A percentile compares a stretch with the other conserved stretches of the same genome.
These are phyloP conservation scores for Claviceps sp. DNA, from an alignment of 2,329 filamentous ascomycete genomes.

Conservation along the genomic window DNA sequence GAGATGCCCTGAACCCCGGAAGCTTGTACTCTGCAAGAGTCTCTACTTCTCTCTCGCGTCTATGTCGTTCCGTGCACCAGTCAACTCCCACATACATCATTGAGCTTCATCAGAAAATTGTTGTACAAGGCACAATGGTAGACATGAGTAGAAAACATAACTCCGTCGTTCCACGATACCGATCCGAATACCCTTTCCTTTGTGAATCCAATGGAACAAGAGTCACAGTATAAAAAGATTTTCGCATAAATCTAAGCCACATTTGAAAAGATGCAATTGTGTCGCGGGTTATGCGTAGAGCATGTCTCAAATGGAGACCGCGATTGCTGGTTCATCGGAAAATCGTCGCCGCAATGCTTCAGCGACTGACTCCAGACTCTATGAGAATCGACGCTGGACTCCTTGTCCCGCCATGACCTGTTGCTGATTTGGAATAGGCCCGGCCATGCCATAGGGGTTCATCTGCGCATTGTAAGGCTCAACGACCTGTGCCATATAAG, in stretches of 20 bases:
- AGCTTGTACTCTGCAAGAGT: neutral
- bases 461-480: slow-evolving; percentile 42
- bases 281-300: neutral
- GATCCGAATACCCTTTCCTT: neutral
- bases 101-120: slow-evolving; percentile 12
- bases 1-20: neutral
- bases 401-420: slow-evolving; percentile 42
- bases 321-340: neutral
- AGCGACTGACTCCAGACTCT: slow-evolving; percentile 16
- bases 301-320: neutral
- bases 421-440: slow-evolving; percentile 34
- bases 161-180: neutral
- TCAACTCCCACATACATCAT: slow-evolving; percentile 5
- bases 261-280: neutral
- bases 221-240: neutral
- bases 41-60: neutral
- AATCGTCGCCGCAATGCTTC: neutral
- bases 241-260: neutral
- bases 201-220: neutral
- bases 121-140: slow-evolving; percentile 16
- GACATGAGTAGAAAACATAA: neutral
- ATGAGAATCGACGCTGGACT: slow-evolving; percentile 44
- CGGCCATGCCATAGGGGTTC: slow-evolving; percentile 46
- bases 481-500: slow-evolving; percentile 42
- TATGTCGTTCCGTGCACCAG: neutral